A percentile compares a stretch with the other conserved stretches of the same genome.
Conservation (phyloP, 208 protist genomes). For the Trypanosoma cruzi region DNA sequence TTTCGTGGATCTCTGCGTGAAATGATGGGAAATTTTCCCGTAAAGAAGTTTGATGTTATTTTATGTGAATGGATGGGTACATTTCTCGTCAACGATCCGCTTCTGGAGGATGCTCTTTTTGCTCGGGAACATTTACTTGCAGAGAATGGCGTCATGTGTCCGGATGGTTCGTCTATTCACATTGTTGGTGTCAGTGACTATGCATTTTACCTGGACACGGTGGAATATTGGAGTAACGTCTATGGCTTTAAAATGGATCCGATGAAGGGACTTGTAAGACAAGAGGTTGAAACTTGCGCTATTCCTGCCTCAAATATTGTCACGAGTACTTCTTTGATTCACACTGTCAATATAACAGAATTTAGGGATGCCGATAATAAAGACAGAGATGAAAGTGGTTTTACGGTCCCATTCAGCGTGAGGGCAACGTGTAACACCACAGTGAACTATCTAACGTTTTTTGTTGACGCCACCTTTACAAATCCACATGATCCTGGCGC, state of each 20-base stretch:
- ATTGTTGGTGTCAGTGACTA: constrained; percentile 87
- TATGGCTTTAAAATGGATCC: constrained; percentile 93
- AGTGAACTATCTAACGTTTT: constrained; percentile 89
- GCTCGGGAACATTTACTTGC: constrained; percentile 78
- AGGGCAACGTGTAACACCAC: constrained; percentile 53
- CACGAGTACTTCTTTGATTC: constrained; percentile 56
- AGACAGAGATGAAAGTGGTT: constrained; percentile 42
- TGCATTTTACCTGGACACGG: constrained; percentile 79
- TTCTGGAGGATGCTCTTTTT: constrained; percentile 80
- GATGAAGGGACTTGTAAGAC: constrained; percentile 87
- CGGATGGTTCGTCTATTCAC: constrained; percentile 82
- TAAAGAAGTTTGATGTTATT: constrained; percentile 82
- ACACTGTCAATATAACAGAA: constrained; percentile 64
- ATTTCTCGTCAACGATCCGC: constrained; percentile 80
- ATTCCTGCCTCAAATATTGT: constrained; percentile 79
- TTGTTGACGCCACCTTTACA: constrained; percentile 78
- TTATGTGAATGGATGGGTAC: constrained; percentile 92
- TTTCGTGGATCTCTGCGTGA: constrained; percentile 77
- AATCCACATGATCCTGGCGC: constrained; percentile 68
- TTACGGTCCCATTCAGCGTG: constrained; percentile 59
- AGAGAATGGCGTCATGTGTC: constrained; percentile 73
- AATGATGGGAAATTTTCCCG: constrained; percentile 61
- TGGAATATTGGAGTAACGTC: constrained; percentile 93
- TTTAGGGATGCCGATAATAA: constrained; percentile 41
- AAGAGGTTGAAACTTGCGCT: constrained; percentile 78